These are phyloP conservation scores for Beauveria asiatica DNA, from an alignment of 2,329 filamentous ascomycete genomes.

Conservation along the genomic window DNA sequence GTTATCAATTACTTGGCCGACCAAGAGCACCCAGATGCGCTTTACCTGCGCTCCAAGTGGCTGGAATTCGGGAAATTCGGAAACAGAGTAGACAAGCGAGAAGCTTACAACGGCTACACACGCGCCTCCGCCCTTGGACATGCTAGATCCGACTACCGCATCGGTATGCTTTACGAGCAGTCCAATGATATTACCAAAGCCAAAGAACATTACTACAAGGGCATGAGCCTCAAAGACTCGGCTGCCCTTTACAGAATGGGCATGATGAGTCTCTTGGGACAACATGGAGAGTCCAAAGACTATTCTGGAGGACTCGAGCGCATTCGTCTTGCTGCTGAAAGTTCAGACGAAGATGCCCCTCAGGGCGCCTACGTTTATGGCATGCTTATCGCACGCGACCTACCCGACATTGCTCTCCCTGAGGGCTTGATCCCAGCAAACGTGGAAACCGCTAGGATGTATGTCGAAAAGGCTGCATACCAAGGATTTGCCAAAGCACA, in stretches of 20 bases:
- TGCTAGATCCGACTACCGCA: slow-evolving; percentile 84
- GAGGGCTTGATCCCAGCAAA: slow-evolving; percentile 61
- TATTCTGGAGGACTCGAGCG: slow-evolving; percentile 69
- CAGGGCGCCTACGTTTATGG: slow-evolving; percentile 94
- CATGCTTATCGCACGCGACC: slow-evolving; percentile 83
- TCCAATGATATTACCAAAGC: slow-evolving; percentile 89
- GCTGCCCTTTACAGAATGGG: slow-evolving; percentile 80
- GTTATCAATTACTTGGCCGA: slow-evolving; percentile 85
- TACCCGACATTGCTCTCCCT: slow-evolving; percentile 83
- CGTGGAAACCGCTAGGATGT: slow-evolving; percentile 65
- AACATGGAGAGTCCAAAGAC: slow-evolving; percentile 84
- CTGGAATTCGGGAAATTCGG: slow-evolving; percentile 96
- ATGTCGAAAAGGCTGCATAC: slow-evolving; percentile 94
- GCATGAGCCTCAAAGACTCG: slow-evolving; percentile 73
- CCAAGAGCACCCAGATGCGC: slow-evolving; percentile 85
- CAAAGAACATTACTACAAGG: slow-evolving; percentile 79
- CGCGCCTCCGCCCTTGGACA: slow-evolving; percentile 81
- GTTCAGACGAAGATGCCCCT: slow-evolving; percentile 89
- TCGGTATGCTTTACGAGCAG: slow-evolving; percentile 97
- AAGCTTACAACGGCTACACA: slow-evolving; percentile 82
- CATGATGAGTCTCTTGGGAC: slow-evolving; percentile 95
- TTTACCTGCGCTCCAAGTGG: slow-evolving; percentile 95
- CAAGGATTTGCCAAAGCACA: slow-evolving; percentile 94
- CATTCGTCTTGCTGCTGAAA: slow-evolving; percentile 74
- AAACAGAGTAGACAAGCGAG: slow-evolving; percentile 82